Evolutionary conservation across 176 grass and related monocot genomes (phyloP).

Genomic region (Oryza brachyantha): DNA sequence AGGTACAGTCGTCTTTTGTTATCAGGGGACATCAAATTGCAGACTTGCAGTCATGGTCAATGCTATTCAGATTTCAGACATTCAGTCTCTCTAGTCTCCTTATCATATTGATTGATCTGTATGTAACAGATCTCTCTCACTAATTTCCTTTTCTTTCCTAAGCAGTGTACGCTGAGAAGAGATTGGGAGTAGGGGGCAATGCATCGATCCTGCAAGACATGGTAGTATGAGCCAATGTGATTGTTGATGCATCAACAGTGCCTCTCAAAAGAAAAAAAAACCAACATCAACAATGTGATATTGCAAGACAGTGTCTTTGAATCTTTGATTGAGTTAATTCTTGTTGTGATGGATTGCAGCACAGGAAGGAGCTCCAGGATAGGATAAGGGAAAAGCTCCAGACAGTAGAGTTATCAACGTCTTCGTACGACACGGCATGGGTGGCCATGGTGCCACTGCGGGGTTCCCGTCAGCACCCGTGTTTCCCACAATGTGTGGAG

Average conservation of each 20-base stretch:
- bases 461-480: conserved; percentile 31
- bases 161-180: neutral
- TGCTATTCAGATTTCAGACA: neutral
- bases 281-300: neutral
- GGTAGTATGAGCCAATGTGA: conserved; percentile 18
- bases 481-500: conserved; percentile 61
- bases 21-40: neutral
- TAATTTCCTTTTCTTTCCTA: neutral
- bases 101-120: neutral
- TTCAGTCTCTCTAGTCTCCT: neutral
- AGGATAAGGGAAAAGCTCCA: conserved; percentile 62
- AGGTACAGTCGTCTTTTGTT: neutral
- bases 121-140: neutral
- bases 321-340: neutral
- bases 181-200: neutral
- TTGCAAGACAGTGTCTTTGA: neutral
- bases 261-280: no score
- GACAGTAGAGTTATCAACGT: conserved; percentile 20
- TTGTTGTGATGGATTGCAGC: conserved; percentile 24
- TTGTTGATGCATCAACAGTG: no score
- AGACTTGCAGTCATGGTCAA: neutral
- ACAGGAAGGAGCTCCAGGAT: conserved; percentile 24
- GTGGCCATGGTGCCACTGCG: conserved; percentile 72
- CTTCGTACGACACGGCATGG: conserved; percentile 81
- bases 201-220: neutral